These are phyloP conservation scores for Cochlearia excelsa DNA, from an alignment of 345 rosid species.

Conservation along the genomic window DNA sequence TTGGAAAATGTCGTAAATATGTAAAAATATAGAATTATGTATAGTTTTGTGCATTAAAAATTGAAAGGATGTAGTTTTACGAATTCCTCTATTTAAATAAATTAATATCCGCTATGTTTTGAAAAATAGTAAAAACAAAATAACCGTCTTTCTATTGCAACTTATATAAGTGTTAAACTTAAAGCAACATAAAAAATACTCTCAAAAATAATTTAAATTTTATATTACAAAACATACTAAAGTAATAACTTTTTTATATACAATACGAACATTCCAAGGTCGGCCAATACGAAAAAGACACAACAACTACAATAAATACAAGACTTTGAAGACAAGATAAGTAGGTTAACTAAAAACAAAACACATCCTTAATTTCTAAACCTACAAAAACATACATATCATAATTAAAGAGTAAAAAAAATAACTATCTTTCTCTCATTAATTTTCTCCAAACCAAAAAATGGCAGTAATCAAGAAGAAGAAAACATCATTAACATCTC, in stretches of 20 bases:
- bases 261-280: constrained; percentile 18
- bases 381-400: constrained; percentile 27
- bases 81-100: too few species aligned
- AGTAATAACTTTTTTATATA: not conserved
- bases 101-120: too few species aligned
- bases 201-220: not conserved
- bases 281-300: constrained; percentile 31
- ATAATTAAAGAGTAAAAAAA: constrained; percentile 16
- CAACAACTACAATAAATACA: constrained; percentile 33
- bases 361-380: constrained; percentile 32
- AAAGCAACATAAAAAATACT: not conserved
- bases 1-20: too few species aligned
- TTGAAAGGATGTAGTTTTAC: too few species aligned
- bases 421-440: not conserved
- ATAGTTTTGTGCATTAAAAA: too few species aligned
- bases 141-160: too few species aligned
- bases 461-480: constrained; percentile 34
- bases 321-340: constrained; percentile 37
- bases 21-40: too few species aligned
- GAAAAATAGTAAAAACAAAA: too few species aligned
- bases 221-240: not conserved
- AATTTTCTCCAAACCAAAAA: not conserved
- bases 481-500: constrained; percentile 45
- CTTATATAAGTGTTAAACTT: not conserved
- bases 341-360: constrained; percentile 32